phyloP scores from a whole-genome alignment of 805 yeast genomes.

The Starmera dryadoides region DNA sequence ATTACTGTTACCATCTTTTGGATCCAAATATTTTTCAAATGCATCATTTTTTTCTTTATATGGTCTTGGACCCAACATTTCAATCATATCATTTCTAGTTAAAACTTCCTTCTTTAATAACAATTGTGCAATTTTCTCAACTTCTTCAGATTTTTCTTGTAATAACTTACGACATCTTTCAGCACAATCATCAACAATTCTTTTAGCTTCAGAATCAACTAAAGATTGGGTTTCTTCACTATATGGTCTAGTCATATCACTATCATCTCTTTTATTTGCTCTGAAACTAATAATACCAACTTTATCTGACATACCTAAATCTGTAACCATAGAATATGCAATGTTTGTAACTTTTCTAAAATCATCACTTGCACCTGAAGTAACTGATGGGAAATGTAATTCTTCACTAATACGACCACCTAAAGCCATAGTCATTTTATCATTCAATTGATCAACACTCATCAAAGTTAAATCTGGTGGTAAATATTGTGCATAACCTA shows the following conservation, averaged over 20 bases:
- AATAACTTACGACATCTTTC: constrained; percentile 61
- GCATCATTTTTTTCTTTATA: constrained; percentile 89
- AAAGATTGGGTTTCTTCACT: constrained; percentile 78
- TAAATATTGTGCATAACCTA: constrained; percentile 95
- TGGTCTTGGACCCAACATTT: constrained; percentile 84
- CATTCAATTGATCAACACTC: constrained; percentile 69
- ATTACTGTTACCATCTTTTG: not conserved
- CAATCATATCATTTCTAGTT: constrained; percentile 90
- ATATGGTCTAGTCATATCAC: constrained; percentile 74
- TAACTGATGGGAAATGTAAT: constrained; percentile 82
- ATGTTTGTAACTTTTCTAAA: constrained; percentile 92
- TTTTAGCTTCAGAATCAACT: constrained; percentile 78
- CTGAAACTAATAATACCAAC: constrained; percentile 60
- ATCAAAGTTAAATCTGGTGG: constrained; percentile 88
- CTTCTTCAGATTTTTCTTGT: constrained; percentile 62
- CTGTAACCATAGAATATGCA: constrained; percentile 90
- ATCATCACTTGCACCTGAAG: constrained; percentile 95
- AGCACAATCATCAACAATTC: constrained; percentile 73
- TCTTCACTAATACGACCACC: constrained; percentile 98
- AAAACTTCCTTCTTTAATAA: constrained; percentile 81
- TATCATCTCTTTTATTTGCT: constrained; percentile 43
- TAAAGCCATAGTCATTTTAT: constrained; percentile 92
- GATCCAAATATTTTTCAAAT: constrained; percentile 62
- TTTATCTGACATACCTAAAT: constrained; percentile 83
- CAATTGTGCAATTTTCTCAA: constrained; percentile 82